Percentiles rank a stretch among this genome's conserved stretches.
Conservation (phyloP, 768 basidiomycete genomes). For the Pleurotus sapidus region DNA sequence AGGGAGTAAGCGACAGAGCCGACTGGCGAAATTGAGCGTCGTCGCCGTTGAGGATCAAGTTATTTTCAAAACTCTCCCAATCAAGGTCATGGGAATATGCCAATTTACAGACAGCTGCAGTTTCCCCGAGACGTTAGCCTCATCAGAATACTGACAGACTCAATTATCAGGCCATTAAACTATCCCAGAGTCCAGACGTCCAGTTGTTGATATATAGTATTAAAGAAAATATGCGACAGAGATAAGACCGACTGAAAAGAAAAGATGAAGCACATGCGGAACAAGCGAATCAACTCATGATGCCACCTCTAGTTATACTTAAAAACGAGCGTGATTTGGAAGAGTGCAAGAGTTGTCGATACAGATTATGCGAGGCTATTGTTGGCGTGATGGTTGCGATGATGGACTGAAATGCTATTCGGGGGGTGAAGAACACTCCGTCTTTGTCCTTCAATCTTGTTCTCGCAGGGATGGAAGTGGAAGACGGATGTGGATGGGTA, state of each 20-base stretch:
- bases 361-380: constrained; percentile 5
- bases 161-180: no score
- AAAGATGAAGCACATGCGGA: background rate
- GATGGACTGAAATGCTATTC: background rate
- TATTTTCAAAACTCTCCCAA: background rate
- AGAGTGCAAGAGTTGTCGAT: background rate
- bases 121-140: no score
- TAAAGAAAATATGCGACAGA: constrained; percentile 1
- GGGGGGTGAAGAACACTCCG: background rate
- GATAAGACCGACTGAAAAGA: background rate
- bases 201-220: no score
- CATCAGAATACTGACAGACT: no score
- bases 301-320: background rate
- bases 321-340: constrained; percentile 6
- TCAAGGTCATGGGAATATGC: constrained; percentile 4
- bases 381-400: background rate
- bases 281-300: background rate
- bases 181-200: no score
- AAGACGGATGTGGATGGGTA: background rate
- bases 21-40: background rate
- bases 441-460: background rate
- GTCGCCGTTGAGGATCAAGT: constrained; percentile 9
- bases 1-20: background rate
- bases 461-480: constrained; percentile 2
- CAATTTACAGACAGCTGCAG: no score